Evolutionary conservation across 805 yeast genomes (phyloP).

Genomic region (Zygosaccharomyces gambellarensis): DNA sequence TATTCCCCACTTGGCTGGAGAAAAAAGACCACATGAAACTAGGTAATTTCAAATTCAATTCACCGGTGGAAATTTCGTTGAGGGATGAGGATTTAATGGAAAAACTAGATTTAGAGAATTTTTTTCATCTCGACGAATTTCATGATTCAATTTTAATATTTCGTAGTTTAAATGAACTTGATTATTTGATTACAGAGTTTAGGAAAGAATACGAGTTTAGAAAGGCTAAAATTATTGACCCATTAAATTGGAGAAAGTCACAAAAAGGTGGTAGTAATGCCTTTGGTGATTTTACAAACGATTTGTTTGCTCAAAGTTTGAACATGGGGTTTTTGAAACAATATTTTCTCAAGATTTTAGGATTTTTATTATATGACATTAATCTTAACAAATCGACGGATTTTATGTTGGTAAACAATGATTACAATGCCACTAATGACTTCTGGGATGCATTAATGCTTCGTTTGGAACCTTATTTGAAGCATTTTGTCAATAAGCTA

Average conservation of each 20-base stretch:
- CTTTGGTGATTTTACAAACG: conserved; percentile 30
- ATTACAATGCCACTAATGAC: conserved; percentile 52
- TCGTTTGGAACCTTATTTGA: conserved; percentile 56
- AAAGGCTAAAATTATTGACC: conserved; percentile 66
- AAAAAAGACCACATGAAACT: conserved; percentile 53
- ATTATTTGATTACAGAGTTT: conserved; percentile 56
- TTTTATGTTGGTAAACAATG: conserved; percentile 55
- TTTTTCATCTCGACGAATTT: conserved; percentile 63
- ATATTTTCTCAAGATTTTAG: conserved; percentile 59
- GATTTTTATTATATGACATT: conserved; percentile 74
- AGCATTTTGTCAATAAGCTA: conserved; percentile 42
- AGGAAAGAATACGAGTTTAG: conserved; percentile 67
- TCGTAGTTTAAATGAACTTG: conserved; percentile 61
- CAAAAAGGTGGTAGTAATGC: conserved; percentile 13
- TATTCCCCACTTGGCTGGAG: conserved; percentile 51
- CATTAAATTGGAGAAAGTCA: conserved; percentile 45
- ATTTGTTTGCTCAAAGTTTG: conserved; percentile 25
- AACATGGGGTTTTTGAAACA: conserved; percentile 38
- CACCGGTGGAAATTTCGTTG: conserved; percentile 77
- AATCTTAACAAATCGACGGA: conserved; percentile 60
- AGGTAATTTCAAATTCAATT: conserved; percentile 60
- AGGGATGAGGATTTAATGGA: conserved; percentile 51
- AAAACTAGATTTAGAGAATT: conserved; percentile 32
- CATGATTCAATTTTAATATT: conserved; percentile 82
- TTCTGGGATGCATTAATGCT: conserved; percentile 68